Conservation (phyloP, 2,329 filamentous ascomycete species). For the Emergomyces africanus region DNA sequence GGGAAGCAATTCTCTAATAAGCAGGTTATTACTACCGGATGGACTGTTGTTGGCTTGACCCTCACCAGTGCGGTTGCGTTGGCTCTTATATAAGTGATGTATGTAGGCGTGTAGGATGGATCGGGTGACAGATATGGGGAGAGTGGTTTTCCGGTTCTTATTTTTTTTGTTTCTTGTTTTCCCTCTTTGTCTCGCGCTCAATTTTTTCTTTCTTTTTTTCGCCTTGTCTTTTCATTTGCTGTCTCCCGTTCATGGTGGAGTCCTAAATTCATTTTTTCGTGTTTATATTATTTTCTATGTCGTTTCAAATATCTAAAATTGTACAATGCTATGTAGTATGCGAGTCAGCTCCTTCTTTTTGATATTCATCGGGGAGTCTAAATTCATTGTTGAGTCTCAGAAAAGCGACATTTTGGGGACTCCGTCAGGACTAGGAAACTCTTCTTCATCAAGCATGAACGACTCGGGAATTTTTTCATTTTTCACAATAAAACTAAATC, state of each 20-base stretch:
- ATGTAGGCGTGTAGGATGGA: too few species aligned
- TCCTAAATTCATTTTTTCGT: not conserved
- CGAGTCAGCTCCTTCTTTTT: not conserved
- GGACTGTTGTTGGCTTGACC: conserved; percentile 47
- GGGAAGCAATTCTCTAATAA: conserved; percentile 50
- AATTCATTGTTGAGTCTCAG: not conserved
- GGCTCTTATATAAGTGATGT: conserved; percentile 17
- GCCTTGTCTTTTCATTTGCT: not conserved
- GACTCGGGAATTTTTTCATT: too few species aligned
- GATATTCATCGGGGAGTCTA: not conserved
- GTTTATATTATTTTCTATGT: not conserved
- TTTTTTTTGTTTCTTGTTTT: not conserved
- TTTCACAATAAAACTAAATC: too few species aligned
- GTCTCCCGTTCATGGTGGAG: not conserved
- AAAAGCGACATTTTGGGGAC: too few species aligned
- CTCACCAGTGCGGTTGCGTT: conserved; percentile 36
- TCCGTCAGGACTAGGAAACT: too few species aligned
- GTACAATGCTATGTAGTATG: not conserved
- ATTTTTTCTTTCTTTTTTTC: not conserved
- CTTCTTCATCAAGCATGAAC: not conserved
- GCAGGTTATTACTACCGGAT: conserved; percentile 52
- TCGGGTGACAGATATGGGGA: not conserved
- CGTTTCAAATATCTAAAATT: not conserved
- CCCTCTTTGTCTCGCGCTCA: not conserved
- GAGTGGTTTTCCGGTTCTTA: not conserved